Percentiles rank a stretch among this genome's conserved stretches.
Conservation (phyloP, 257 asterid genomes). For the Ophiorrhiza pumila region DNA sequence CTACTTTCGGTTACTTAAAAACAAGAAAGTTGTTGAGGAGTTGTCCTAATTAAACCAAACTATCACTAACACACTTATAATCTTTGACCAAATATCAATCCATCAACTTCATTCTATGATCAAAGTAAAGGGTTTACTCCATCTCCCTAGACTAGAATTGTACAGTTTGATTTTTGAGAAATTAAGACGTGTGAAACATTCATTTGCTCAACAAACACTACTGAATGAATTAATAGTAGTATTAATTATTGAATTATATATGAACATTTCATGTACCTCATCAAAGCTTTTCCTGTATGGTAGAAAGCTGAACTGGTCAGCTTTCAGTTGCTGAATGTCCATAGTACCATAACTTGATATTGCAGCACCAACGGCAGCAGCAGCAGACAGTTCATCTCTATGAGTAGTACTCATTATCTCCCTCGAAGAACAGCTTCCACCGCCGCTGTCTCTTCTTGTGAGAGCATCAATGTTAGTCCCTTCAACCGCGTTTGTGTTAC, state of each 20-base stretch:
- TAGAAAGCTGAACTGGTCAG: conserved; percentile 65
- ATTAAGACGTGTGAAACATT: neutral
- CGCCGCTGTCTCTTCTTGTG: conserved; percentile 44
- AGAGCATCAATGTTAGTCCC: conserved; percentile 19
- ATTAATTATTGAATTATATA: neutral
- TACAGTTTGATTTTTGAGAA: neutral
- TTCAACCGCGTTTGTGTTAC: conserved; percentile 15
- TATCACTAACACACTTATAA: neutral
- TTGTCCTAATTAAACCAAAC: conserved; percentile 10
- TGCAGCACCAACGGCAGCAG: conserved; percentile 40
- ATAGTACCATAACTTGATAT: conserved; percentile 44
- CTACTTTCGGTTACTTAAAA: conserved; percentile 12
- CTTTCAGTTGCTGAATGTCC: conserved; percentile 67
- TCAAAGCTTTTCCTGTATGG: conserved; percentile 72
- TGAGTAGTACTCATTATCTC: conserved; percentile 39
- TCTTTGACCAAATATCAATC: conserved; percentile 15
- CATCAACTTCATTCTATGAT: neutral
- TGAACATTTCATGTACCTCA: conserved; percentile 46
- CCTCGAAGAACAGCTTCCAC: conserved; percentile 54
- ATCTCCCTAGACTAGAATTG: neutral
- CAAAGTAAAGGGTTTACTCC: neutral
- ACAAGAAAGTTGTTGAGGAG: neutral
- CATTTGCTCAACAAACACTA: neutral
- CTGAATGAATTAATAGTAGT: neutral
- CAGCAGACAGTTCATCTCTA: conserved; percentile 47